Percentiles rank a stretch among this genome's conserved stretches.
Evolutionary conservation across 2,329 filamentous ascomycete species (phyloP).

Genomic region (Acrocalymma vagum): DNA sequence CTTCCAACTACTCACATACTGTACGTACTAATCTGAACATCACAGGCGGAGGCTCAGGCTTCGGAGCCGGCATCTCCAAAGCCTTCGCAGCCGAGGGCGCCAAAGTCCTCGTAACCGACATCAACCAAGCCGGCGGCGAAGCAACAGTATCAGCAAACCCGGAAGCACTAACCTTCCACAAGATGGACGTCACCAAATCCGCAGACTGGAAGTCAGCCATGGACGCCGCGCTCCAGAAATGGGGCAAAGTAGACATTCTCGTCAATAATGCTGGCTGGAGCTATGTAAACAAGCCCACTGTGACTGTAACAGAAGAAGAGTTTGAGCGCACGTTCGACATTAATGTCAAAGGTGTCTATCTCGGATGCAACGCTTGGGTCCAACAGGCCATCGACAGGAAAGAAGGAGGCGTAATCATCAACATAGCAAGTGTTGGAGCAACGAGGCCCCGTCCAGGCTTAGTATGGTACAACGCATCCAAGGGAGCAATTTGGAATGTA

Average conservation of each 20-base stretch:
- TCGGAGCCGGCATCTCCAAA: slow-evolving; percentile 68
- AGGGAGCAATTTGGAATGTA: slow-evolving; percentile 70
- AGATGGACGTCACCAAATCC: slow-evolving; percentile 63
- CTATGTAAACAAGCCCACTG: slow-evolving; percentile 64
- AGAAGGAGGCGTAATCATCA: slow-evolving; percentile 68
- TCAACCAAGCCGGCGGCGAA: slow-evolving; percentile 63
- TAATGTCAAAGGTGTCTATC: slow-evolving; percentile 73
- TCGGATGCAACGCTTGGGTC: slow-evolving; percentile 67
- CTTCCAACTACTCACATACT: not conserved
- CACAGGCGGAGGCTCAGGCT: slow-evolving; percentile 67
- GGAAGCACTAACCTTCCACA: slow-evolving; percentile 41
- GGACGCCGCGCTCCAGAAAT: slow-evolving; percentile 59
- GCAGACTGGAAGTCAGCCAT: slow-evolving; percentile 62
- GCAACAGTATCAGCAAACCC: slow-evolving; percentile 56
- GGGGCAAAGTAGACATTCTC: slow-evolving; percentile 67
- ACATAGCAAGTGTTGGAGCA: slow-evolving; percentile 72
- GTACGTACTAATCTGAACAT: slow-evolving; percentile 10
- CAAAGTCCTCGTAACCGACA: slow-evolving; percentile 69
- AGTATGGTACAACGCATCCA: slow-evolving; percentile 76
- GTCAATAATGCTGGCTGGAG: slow-evolving; percentile 69
- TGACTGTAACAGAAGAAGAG: slow-evolving; percentile 70
- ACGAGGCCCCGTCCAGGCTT: slow-evolving; percentile 68
- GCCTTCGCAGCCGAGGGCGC: slow-evolving; percentile 68
- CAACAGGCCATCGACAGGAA: slow-evolving; percentile 67
- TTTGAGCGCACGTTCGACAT: slow-evolving; percentile 73